Percentiles rank a stretch among this genome's conserved stretches.
These are phyloP conservation scores for Ceratobasidium sp. DNA, from an alignment of 1,284 basidiomycete species.

Conservation along the genomic window DNA sequence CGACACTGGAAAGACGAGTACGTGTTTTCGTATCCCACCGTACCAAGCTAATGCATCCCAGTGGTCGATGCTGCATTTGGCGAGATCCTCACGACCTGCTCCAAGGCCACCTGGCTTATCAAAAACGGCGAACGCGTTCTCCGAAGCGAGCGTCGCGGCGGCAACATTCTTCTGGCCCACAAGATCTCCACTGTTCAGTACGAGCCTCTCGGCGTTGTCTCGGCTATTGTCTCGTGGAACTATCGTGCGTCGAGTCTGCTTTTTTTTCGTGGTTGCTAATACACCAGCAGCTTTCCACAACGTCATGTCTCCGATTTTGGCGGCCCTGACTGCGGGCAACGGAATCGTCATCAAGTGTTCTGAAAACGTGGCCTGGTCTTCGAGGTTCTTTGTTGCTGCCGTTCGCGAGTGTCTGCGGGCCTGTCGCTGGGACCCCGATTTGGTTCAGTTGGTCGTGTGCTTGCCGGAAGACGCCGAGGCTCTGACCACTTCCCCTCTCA, in stretches of 20 bases:
- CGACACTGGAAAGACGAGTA: constrained; percentile 95
- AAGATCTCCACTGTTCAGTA: constrained; percentile 85
- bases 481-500: constrained; percentile 77
- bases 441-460: constrained; percentile 88
- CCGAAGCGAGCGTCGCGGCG: constrained; percentile 70
- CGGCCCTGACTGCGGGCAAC: constrained; percentile 90
- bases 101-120: constrained; percentile 88
- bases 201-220: constrained; percentile 92
- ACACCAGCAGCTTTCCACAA: constrained; percentile 83
- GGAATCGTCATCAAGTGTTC: constrained; percentile 91
- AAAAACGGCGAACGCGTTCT: constrained; percentile 79
- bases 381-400: constrained; percentile 79
- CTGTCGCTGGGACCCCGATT: constrained; percentile 79
- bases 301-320: constrained; percentile 89
- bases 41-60: constrained; percentile 47
- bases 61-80: constrained; percentile 90
- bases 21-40: constrained; percentile 48
- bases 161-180: constrained; percentile 82
- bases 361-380: constrained; percentile 89
- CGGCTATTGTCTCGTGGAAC: constrained; percentile 94
- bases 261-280: neutral
- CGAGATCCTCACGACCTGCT: constrained; percentile 86
- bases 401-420: constrained; percentile 75
- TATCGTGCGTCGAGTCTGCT: constrained; percentile 64
- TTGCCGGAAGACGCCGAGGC: constrained; percentile 85